These are phyloP conservation scores for Boletus patriciae DNA, from an alignment of 768 basidiomycete species.

Conservation along the genomic window DNA sequence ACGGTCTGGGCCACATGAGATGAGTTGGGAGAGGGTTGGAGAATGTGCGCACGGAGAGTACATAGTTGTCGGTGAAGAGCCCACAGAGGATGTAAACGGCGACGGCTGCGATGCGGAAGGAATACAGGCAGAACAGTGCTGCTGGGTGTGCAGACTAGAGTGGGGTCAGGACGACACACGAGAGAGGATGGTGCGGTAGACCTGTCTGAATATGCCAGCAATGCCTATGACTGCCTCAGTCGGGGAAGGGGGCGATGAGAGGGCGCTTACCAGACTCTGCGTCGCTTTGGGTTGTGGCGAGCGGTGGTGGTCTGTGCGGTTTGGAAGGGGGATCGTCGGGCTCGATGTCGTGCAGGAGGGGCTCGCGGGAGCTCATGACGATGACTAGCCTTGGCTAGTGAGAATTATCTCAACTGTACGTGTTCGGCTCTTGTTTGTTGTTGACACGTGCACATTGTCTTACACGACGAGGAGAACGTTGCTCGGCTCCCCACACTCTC, in stretches of 20 bases:
- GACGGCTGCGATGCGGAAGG: constrained; percentile 88
- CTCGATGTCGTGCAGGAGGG: constrained; percentile 81
- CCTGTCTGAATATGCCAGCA: constrained; percentile 76
- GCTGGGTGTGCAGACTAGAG: constrained; percentile 75
- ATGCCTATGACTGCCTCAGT: constrained; percentile 46
- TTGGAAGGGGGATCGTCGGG: constrained; percentile 63
- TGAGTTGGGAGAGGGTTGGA: not conserved
- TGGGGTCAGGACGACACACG: constrained; percentile 12
- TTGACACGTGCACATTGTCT: constrained; percentile 17
- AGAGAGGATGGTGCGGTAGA: constrained; percentile 30
- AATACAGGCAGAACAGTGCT: constrained; percentile 82
- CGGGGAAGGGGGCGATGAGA: constrained; percentile 1
- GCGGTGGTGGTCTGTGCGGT: constrained; percentile 38
- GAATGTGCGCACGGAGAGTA: constrained; percentile 71
- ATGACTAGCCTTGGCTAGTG: no score
- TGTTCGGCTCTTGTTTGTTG: constrained; percentile 11
- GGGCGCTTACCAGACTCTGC: constrained; percentile 66
- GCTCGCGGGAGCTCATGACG: constrained; percentile 58
- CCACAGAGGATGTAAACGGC: constrained; percentile 92
- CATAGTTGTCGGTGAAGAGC: constrained; percentile 86
- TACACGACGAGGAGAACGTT: constrained; percentile 10
- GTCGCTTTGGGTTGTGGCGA: constrained; percentile 59
- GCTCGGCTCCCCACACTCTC: not conserved
- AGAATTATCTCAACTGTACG: not conserved
- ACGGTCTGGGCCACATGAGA: constrained; percentile 59